Evolutionary conservation across 2,329 filamentous ascomycete species (phyloP).

Genomic region (Juglanconis oblonga): DNA sequence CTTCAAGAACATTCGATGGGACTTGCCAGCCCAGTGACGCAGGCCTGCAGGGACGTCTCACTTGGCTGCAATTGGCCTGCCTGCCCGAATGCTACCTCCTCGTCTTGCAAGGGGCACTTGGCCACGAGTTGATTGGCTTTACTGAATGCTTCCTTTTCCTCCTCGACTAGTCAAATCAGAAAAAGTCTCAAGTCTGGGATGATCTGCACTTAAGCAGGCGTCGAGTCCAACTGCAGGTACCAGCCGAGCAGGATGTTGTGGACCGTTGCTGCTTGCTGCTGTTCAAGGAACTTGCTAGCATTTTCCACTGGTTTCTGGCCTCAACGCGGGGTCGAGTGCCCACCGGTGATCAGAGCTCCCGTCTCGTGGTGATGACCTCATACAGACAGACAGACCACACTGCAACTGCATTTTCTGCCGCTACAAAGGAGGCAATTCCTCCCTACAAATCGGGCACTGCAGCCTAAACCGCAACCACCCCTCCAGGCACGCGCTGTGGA

Average conservation of each 20-base stretch:
- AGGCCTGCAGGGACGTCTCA: neutral
- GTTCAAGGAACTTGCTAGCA: neutral
- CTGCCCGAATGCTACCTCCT: neutral
- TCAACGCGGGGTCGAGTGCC: neutral
- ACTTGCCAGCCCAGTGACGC: slow-evolving; percentile 2
- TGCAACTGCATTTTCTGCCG: no score
- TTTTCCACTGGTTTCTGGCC: neutral
- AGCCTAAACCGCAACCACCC: slow-evolving; percentile 93
- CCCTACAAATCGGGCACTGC: slow-evolving; percentile 93
- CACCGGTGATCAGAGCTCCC: neutral
- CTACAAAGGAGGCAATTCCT: slow-evolving; percentile 81
- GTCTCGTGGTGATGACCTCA: neutral
- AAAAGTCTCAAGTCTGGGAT: no score
- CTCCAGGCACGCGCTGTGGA: slow-evolving; percentile 87
- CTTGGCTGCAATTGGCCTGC: neutral
- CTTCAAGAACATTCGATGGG: slow-evolving; percentile 19
- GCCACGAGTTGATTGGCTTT: no score
- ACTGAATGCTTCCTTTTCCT: no score
- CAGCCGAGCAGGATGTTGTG: no score
- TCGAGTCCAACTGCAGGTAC: no score
- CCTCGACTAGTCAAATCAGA: no score
- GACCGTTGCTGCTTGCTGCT: no score
- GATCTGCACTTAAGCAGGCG: no score
- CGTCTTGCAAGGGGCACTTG: neutral
- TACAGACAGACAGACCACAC: neutral